These are phyloP conservation scores for Papiliotrema nemorosa DNA, from an alignment of 1,284 basidiomycete species.

Conservation along the genomic window DNA sequence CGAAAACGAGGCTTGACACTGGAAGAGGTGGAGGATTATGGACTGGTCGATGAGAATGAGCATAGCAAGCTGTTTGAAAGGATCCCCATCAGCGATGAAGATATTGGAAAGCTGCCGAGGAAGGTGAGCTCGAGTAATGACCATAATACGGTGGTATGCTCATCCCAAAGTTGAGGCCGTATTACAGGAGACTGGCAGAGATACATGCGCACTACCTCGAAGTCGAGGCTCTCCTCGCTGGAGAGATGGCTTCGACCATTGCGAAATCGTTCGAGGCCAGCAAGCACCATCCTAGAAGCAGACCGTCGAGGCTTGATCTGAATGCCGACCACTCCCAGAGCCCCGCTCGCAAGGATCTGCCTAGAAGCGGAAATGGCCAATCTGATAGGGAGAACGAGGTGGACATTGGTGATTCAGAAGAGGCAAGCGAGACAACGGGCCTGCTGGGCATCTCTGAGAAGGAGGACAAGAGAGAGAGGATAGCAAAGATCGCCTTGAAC, in stretches of 20 bases:
- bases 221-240: conserved; percentile 45
- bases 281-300: background rate
- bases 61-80: conserved; percentile 33
- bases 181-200: conserved; percentile 38
- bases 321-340: background rate
- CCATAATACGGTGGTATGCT: background rate
- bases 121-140: conserved; percentile 30
- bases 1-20: conserved; percentile 18
- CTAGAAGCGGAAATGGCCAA: no score
- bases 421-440: conserved; percentile 23
- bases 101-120: conserved; percentile 34
- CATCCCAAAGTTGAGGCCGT: conserved; percentile 24
- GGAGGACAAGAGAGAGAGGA: conserved; percentile 36
- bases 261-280: conserved; percentile 33
- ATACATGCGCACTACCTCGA: conserved; percentile 43
- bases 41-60: conserved; percentile 33
- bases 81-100: conserved; percentile 30
- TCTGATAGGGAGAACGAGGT: background rate
- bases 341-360: no score
- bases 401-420: conserved; percentile 8
- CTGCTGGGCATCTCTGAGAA: conserved; percentile 25
- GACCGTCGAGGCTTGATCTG: no score
- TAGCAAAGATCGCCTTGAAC: conserved; percentile 41
- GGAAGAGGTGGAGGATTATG: conserved; percentile 22
- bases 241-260: conserved; percentile 41